These are phyloP conservation scores for Diphasiastrum complanatum DNA, from an alignment of 83 land plant species.

Conservation along the genomic window DNA sequence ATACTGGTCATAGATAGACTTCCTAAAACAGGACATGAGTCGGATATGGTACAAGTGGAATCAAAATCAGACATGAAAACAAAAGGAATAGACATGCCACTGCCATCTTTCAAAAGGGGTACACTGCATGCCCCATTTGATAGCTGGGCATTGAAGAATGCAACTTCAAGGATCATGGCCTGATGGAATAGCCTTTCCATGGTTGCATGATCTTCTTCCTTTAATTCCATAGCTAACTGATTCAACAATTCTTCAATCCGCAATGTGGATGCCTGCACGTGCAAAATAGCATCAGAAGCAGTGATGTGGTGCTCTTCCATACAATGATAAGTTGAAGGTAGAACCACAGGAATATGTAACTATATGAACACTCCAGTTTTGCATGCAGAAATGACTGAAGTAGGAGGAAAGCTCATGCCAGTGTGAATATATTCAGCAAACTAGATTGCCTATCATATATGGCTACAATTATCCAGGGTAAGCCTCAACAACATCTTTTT, in stretches of 20 bases:
- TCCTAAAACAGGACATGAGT: constrained; percentile 86
- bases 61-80: constrained; percentile 85
- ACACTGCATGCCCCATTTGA: constrained; percentile 40
- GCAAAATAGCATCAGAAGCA: constrained; percentile 2
- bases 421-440: too few relatives aligned
- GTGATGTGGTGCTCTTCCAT: too few relatives aligned
- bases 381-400: too few relatives aligned
- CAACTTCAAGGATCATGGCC: constrained; percentile 70
- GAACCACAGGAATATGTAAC: too few relatives aligned
- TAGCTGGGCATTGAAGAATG: constrained; percentile 63
- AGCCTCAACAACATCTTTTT: too few relatives aligned
- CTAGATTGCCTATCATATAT: too few relatives aligned
- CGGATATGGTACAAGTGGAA: constrained; percentile 80
- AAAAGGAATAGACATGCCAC: constrained; percentile 30
- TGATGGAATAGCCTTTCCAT: constrained; percentile 67
- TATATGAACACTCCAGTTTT: too few relatives aligned
- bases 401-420: too few relatives aligned
- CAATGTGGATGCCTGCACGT: constrained; percentile 45
- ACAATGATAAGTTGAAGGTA: too few relatives aligned
- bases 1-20: constrained; percentile 57
- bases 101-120: constrained; percentile 35
- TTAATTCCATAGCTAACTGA: constrained; percentile 50
- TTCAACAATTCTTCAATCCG: constrained; percentile 73
- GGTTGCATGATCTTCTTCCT: constrained; percentile 45
- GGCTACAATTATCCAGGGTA: too few relatives aligned